These are phyloP conservation scores for Alternaria hordeiaustralica DNA, from an alignment of 2,329 filamentous ascomycete species.

Conservation along the genomic window DNA sequence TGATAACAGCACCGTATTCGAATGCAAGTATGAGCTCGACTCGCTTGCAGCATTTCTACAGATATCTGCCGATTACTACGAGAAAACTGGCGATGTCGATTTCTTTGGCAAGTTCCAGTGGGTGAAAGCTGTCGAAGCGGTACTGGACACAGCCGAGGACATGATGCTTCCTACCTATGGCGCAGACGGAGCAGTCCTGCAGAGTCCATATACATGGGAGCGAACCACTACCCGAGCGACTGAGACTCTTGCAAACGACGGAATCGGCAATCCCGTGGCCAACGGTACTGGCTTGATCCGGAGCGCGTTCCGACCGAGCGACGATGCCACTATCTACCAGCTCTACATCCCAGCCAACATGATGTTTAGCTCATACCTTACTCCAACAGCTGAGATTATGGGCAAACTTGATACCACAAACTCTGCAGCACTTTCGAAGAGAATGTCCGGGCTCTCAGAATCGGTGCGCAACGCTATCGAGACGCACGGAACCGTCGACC, in stretches of 20 bases:
- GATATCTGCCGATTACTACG: conserved; percentile 58
- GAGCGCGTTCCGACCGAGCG: conserved; percentile 58
- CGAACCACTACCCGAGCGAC: conserved; percentile 54
- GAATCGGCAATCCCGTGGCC: conserved; percentile 58
- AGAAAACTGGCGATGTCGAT: conserved; percentile 53
- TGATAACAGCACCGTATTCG: conserved; percentile 55
- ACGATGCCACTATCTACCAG: conserved; percentile 59
- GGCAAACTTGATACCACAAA: conserved; percentile 51
- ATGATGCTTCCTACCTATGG: conserved; percentile 59
- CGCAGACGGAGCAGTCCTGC: conserved; percentile 52
- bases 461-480: conserved; percentile 54
- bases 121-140: conserved; percentile 53
- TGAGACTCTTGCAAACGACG: conserved; percentile 61
- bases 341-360: conserved; percentile 63
- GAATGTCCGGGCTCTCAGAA: conserved; percentile 64
- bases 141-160: conserved; percentile 54
- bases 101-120: conserved; percentile 59
- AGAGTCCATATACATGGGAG: conserved; percentile 55
- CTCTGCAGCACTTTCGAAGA: conserved; percentile 58
- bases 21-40: conserved; percentile 63
- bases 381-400: conserved; percentile 61
- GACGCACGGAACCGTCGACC: conserved; percentile 51
- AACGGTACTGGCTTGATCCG: conserved; percentile 58
- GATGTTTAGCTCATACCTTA: conserved; percentile 74
- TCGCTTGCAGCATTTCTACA: conserved; percentile 60